Evolutionary conservation across 352 stramenopile species (phyloP).

Genomic region (Globisporangium parvum): DNA sequence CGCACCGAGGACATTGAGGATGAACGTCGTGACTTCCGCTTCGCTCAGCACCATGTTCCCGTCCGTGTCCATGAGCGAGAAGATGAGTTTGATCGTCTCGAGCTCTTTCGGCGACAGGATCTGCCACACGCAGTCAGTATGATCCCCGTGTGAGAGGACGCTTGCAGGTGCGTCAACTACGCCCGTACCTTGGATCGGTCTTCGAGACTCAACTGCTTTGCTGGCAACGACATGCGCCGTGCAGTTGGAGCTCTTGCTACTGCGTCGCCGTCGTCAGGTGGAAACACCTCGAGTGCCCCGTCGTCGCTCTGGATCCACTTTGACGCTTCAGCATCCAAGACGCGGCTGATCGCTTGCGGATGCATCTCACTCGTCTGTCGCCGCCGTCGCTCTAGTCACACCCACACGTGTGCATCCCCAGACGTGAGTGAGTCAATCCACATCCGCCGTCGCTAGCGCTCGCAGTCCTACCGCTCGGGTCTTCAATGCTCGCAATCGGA

Average conservation of each 20-base stretch:
- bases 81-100: conserved; percentile 76
- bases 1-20: conserved; percentile 68
- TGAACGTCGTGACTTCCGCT: conserved; percentile 55
- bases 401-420: neutral
- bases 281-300: conserved; percentile 4
- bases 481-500: conserved; percentile 3
- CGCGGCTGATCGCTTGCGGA: conserved; percentile 56
- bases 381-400: conserved; percentile 25
- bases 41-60: conserved; percentile 56
- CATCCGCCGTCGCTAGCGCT: too few species aligned
- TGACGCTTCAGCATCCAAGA: conserved; percentile 55
- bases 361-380: conserved; percentile 76
- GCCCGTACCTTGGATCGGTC: conserved; percentile 32
- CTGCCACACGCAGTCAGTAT: too few species aligned
- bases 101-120: conserved; percentile 53
- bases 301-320: conserved; percentile 66
- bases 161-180: too few species aligned
- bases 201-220: conserved; percentile 8
- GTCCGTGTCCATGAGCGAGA: conserved; percentile 76
- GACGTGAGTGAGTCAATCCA: neutral
- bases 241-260: neutral
- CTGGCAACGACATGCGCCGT: neutral
- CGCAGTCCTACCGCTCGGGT: conserved; percentile 1
- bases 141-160: too few species aligned
- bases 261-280: neutral